Percentiles rank a stretch among this genome's conserved stretches.
Conservation (phyloP, 2,329 filamentous ascomycete genomes). For the Aspergillus aculeatinus region DNA sequence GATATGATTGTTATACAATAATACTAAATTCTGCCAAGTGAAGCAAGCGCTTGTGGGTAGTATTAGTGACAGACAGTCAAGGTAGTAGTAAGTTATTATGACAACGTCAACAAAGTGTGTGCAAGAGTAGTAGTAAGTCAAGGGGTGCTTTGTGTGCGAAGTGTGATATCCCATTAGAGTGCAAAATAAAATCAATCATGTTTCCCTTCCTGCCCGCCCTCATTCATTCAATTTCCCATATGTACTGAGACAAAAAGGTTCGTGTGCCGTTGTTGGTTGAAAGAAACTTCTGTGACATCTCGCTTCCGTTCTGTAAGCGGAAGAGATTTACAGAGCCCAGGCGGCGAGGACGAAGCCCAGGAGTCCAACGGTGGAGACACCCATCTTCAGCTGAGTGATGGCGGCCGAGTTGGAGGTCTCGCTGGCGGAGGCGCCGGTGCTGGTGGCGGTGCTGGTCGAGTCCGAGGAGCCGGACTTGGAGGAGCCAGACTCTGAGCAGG, state of each 20-base stretch:
- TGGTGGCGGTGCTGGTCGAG: slow-evolving; percentile 20
- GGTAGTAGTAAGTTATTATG: not conserved
- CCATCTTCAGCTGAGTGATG: slow-evolving; percentile 27
- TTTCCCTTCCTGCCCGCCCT: slow-evolving; percentile 3
- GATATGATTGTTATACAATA: not conserved
- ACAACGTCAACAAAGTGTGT: not conserved
- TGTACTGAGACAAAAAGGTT: not conserved
- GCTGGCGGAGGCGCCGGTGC: slow-evolving; percentile 16
- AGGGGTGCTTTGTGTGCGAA: not conserved
- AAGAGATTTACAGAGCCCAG: slow-evolving; percentile 36
- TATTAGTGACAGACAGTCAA: not conserved
- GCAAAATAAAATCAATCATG: not conserved
- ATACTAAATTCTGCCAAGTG: not conserved
- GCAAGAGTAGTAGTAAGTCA: not conserved
- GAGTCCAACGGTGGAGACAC: slow-evolving; percentile 35
- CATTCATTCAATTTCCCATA: slow-evolving; percentile 8
- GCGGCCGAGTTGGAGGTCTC: slow-evolving; percentile 33
- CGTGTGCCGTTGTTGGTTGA: not conserved
- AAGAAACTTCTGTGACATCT: not conserved
- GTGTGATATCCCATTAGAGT: slow-evolving; percentile 7
- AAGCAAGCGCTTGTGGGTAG: not conserved
- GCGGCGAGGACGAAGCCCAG: slow-evolving; percentile 38
- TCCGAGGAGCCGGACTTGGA: slow-evolving; percentile 8
- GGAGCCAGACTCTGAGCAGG: slow-evolving; percentile 10
- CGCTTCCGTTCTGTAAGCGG: not conserved